Evolutionary conservation across 306 rosid genomes (phyloP).

Genomic region (Fragaria vesca): DNA sequence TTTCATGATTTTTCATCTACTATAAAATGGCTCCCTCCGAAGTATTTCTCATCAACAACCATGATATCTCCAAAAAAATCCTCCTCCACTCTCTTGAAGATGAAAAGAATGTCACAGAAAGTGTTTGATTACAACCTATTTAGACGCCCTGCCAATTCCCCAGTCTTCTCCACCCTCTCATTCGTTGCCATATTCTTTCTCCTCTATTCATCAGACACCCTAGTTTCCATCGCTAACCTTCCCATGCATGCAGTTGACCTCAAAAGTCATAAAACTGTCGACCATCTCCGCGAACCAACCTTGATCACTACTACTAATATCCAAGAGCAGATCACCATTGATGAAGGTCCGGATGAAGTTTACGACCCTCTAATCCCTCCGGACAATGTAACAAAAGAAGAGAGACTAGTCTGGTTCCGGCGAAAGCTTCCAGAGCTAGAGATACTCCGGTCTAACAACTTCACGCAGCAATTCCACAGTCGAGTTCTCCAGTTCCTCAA

Average conservation of each 20-base stretch:
- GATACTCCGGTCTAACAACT: not conserved
- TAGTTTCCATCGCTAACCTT: not conserved
- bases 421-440: not conserved
- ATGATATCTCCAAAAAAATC: constrained; percentile 4
- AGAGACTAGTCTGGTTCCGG: not conserved
- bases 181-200: constrained; percentile 34
- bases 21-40: not conserved
- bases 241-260: not conserved
- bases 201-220: constrained; percentile 15
- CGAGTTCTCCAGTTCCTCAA: not conserved
- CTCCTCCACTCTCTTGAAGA: not conserved
- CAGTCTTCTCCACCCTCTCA: constrained; percentile 24
- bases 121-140: constrained; percentile 25
- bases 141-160: constrained; percentile 14
- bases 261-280: not conserved
- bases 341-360: not conserved
- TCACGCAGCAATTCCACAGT: not conserved
- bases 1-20: not conserved
- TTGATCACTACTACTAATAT: not conserved
- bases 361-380: not conserved
- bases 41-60: not conserved
- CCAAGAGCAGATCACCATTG: not conserved
- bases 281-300: not conserved
- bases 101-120: constrained; percentile 15
- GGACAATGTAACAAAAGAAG: not conserved